Base-by-base conservation (phyloP, 1,139 yeast genomes). In the Lodderomyces margitis region DNA sequence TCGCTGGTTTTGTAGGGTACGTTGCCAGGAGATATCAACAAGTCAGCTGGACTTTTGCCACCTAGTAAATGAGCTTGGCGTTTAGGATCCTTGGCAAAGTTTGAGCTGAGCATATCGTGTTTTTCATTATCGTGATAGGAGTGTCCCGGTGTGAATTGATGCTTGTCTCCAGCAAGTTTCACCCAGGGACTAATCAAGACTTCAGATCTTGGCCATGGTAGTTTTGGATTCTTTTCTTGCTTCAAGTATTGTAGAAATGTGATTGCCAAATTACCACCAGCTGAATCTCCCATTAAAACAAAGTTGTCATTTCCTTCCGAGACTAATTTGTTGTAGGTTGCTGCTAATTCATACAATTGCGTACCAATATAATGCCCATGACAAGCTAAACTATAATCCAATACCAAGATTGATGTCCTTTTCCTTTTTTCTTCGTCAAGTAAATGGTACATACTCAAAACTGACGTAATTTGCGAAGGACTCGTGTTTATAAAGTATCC, bases 121-220 rank as follows among this genome's bases (percentile, higher is more conserved):
- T 48, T 35, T 21, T 52, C 44, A 43, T 66, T 68, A 19, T 70
- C 75, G 42, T 57, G 52, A 48, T 56, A 66, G 9, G 75, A 68
- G n/a, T 48, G 48, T 0, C 74, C 66, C 11, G 65, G 62, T 27
- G 44, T 23, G 15, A 42, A 42, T 35, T 49, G 51, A 12, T 39
- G 35, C 19, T 23, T 32, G 3, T 38, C 49, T 8, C 49, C 49
- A 37, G 45, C 36, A 21, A 50, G 16, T 33, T 50, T 46, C n/a
- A 60, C 61, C 77, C 77, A 70, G 1, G 77, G 77, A 43, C 69
- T 61, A 23, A 70, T 53, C 38, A 71, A 57, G 1, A 69, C 44
- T 36, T 63, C 48, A 39, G 65, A 57, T 3, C 49, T 51, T 1
- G 76, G 77, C 45, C 53, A 63, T 3, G 61, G 54, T 17, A 40